phyloP scores from a whole-genome alignment of 2,329 filamentous ascomycete genomes.

The Aspergillus vadensis region DNA sequence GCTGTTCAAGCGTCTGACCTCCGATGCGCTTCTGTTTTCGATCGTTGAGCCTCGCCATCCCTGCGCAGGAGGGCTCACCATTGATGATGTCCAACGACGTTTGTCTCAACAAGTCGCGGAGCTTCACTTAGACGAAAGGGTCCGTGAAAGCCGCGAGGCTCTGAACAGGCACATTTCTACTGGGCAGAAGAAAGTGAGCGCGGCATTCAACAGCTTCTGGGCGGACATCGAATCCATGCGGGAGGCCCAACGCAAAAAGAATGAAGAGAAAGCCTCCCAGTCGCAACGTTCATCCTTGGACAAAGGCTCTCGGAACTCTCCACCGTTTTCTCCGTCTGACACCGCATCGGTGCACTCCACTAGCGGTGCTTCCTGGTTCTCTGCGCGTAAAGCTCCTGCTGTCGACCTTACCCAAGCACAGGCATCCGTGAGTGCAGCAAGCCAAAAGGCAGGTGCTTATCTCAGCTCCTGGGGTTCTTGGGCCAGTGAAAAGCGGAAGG shows the following conservation, averaged over 20 bases:
- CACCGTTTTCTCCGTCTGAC: constrained; percentile 29
- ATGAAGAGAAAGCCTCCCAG: constrained; percentile 37
- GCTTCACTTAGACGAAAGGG: constrained; percentile 86
- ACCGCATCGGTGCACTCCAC: constrained; percentile 26
- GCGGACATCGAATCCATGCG: constrained; percentile 82
- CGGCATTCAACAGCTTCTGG: constrained; percentile 85
- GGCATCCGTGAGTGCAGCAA: constrained; percentile 55
- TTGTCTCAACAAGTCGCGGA: constrained; percentile 91
- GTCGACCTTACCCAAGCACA: constrained; percentile 58
- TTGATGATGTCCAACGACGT: constrained; percentile 90
- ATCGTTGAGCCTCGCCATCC: constrained; percentile 92
- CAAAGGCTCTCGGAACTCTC: constrained; percentile 26
- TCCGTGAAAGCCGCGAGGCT: constrained; percentile 79
- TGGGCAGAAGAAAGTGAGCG: constrained; percentile 83
- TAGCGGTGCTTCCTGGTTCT: constrained; percentile 30
- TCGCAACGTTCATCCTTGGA: constrained; percentile 36
- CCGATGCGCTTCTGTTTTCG: constrained; percentile 85
- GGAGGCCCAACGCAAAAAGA: constrained; percentile 66
- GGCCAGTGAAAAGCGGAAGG: constrained; percentile 54
- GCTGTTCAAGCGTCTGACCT: constrained; percentile 76
- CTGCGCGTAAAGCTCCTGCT: constrained; percentile 34
- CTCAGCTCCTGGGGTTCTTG: constrained; percentile 65
- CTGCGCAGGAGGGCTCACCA: constrained; percentile 85
- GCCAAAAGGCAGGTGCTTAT: constrained; percentile 62
- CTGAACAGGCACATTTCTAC: constrained; percentile 87